Base-by-base conservation (phyloP, 495 filamentous ascomycete species). In the Penicillium daleae region DNA sequence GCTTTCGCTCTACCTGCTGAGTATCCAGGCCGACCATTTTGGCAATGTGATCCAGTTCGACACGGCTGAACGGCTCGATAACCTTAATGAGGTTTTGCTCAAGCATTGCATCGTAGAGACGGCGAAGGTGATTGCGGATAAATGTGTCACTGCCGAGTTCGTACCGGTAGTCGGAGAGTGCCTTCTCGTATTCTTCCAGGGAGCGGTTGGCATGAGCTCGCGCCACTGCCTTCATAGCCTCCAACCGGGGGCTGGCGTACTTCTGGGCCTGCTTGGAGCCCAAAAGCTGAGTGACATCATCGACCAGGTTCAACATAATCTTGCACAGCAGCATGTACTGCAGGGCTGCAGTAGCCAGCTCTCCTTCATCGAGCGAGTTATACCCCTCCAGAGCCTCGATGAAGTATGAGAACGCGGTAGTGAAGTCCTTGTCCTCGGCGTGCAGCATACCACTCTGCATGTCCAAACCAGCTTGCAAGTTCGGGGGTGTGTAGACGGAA, bases 281-380 rank as follows among this genome's bases (percentile, higher is more conserved):
- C 86, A 98, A 90, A 57, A 99, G 82, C 69, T 87, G 84, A 77
- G 92, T 93, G 71, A 99, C 94, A 78, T 99, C 95, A 81, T 97
- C 93, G 64, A 86, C 92, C 33, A 94, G 80, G 80, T 99, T 99
- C 64, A 97, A 83, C 95, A 99, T 98, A 80, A 99, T 96, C 83
- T 98, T 97, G 85, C 95, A 98, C 31, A 99, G 87, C 35, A 99
- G 84, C 96, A 99, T 98, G 84, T 99, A 99, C 79, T 99, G 96
- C 64, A 99, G 81, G 27, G 95, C 91, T 9, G 93, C 89, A 9
- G 92, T 94, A 6, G 95, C 95, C 76, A 92, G 89, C 61, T 85
- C 82, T 7, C 88, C 78, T 66, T 94, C 91, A 63, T 99, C 95
- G 72, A 97, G 92, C 7, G 90, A 87, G 76, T 92, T 93, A 78